Base-by-base conservation (phyloP, 441 rosid genomes). In the Brassica balearica region DNA sequence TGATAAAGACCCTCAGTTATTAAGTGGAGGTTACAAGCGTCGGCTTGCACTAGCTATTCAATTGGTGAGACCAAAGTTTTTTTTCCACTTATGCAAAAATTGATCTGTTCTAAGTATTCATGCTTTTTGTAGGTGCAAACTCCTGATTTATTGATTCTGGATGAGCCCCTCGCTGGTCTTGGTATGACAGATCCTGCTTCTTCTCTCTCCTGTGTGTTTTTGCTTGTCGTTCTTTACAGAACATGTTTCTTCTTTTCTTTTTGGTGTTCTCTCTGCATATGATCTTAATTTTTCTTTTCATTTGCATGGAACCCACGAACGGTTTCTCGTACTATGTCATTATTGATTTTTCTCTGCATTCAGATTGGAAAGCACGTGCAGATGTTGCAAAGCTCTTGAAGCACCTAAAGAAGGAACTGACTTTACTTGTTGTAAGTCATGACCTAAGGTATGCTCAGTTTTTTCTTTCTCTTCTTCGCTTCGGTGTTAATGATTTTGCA, bases 101-200 rank as follows among this genome's bases (percentile, higher is more conserved):
- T 71, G 60, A 29, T 43, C 1, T 75, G 9, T 22, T 65, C 62
- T 69, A 46, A 70, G 62, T 12, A 75, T 8, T 77, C 46, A 36
- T 76, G 66, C 76, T 14, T 81, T 56, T 73, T 77, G 72, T 84
- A 95, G 98, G 96, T 90, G 51, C 91, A 92, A 77, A 92, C 90
- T 59, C 99, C 98, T 69, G 95, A 92, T 75, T 77, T 92, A 68
- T 67, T 95, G 85, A 89, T 95, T 84, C 76, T 93, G 88, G 99
- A 95, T 71, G 99, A 95, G 80, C 99, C 98, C 67, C 97, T 95
- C 71, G 97, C 97, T 79, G 98, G 99, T 77, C 96, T 93, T 80
- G 99, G 97, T 95, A 92, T 78, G 90, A 27, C 62, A 58, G 17
- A 63, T 81, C 73, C 71, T 2, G 56, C 80, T 46, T 53, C 41